Evolutionary conservation across 2,329 filamentous ascomycete species (phyloP), one percentile per base, ranked within the genome.

Genomic region (Aspergillus hiratsukae): DNA sequence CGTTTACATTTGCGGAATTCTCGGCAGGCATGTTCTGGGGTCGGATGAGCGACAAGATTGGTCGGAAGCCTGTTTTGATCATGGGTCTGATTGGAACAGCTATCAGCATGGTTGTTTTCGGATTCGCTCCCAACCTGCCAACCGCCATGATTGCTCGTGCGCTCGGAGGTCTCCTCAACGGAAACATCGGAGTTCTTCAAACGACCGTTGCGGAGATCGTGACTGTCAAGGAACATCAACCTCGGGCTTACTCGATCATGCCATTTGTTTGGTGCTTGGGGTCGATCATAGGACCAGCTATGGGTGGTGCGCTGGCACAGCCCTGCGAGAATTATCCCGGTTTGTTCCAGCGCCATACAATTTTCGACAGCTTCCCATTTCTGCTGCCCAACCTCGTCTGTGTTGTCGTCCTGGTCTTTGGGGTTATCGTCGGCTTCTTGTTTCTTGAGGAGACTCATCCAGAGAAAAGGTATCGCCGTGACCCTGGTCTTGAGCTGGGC

Each of bases 251-350:
- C 76, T 91, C 93, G 11, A 92, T 97, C 64, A 97, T 99, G 91
- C 94, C 94, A 6, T 91, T 96, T 71, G 90, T 97, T 27, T 99
- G 94, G 94, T 97, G 92, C 71, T 82, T 99, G 69, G 94, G 94
- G 81, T 96, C 93, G 28, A 96, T 97, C 66, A 81, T 97, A 64
- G 94, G 94, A 35, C 92, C 93, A 49, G 89, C 90, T 71, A 88
- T 97, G 69, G 94, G 94, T 68, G 94, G 94, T 66, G 86, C 90
- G 56, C 82, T 99, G 51, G 93, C 94, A 51, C 85, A 91, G 66
- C 94, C 94, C 21, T 94, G 91, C 68, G 81, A 87, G 61, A 91
- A 85, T 71, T 94, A 94, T 69, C 91, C 93, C 11, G 76, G 75
- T 53, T 65, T 90, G 35, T 97, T 97, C 70, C 71, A 80, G 10